These are phyloP conservation scores for Macaranga tanarius DNA, from an alignment of 441 rosid species.

Conservation along the genomic window DNA sequence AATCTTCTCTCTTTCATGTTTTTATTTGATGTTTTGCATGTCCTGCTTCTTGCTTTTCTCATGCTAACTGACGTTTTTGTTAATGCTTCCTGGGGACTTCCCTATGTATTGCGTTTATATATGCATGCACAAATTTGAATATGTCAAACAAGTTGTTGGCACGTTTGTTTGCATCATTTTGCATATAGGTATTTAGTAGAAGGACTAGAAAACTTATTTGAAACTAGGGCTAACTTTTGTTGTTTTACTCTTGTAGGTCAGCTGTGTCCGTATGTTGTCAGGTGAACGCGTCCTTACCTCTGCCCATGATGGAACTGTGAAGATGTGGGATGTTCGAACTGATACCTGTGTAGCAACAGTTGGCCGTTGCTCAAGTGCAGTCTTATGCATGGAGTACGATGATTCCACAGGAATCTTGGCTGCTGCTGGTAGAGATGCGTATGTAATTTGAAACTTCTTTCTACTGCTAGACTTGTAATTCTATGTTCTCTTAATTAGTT, in stretches of 20 bases:
- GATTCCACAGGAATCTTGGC: slow-evolving; percentile 94
- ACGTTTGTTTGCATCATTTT: background rate
- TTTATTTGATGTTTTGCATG: background rate
- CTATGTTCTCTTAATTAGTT: slow-evolving; percentile 8
- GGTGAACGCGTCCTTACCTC: slow-evolving; percentile 98
- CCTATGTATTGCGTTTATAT: background rate
- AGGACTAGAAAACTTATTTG: background rate
- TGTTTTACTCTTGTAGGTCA: slow-evolving; percentile 55
- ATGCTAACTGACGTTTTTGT: background rate
- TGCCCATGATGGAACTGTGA: slow-evolving; percentile 94
- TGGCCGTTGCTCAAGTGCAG: slow-evolving; percentile 90
- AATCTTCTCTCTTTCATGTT: background rate
- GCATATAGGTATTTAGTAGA: background rate
- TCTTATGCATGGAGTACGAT: slow-evolving; percentile 92
- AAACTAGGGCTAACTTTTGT: slow-evolving; percentile 17
- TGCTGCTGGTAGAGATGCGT: slow-evolving; percentile 98
- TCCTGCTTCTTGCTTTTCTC: background rate
- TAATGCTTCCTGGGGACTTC: background rate
- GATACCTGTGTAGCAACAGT: slow-evolving; percentile 99
- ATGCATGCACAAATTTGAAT: background rate
- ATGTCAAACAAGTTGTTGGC: background rate
- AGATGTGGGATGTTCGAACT: slow-evolving; percentile 99
- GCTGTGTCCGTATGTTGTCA: slow-evolving; percentile 93
- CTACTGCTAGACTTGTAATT: background rate
- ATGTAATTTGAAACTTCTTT: slow-evolving; percentile 34